Percentiles rank a stretch among this genome's conserved stretches.
Evolutionary conservation across 495 filamentous ascomycete genomes (phyloP).

Genomic region (Penicillium ochrochloron): DNA sequence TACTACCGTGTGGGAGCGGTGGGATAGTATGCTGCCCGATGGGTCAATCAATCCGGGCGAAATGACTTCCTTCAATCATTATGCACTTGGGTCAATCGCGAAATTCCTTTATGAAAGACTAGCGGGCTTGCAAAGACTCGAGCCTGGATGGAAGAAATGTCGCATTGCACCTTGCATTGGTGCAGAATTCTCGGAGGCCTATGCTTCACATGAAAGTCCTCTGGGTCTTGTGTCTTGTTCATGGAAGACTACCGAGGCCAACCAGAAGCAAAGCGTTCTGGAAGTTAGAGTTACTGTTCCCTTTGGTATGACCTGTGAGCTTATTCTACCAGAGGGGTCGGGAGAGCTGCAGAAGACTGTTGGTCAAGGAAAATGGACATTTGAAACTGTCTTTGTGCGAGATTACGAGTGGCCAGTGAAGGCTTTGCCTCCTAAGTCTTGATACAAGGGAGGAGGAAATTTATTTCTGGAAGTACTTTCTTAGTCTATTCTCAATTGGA

Average conservation of each 20-base stretch:
- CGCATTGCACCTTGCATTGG: not conserved
- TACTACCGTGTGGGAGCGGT: not conserved
- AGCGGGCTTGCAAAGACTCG: not conserved
- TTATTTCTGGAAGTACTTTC: not conserved
- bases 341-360: not conserved
- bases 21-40: conserved; percentile 3
- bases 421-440: not conserved
- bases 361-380: not conserved
- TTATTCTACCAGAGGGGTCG: not conserved
- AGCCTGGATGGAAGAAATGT: not conserved
- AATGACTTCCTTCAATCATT: conserved; percentile 2
- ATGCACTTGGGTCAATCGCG: not conserved
- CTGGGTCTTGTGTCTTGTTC: not conserved
- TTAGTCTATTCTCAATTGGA: no score
- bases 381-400: not conserved
- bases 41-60: not conserved
- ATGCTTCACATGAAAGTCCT: not conserved
- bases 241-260: not conserved
- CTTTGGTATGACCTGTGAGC: not conserved
- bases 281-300: not conserved
- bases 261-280: not conserved
- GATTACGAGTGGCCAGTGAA: not conserved
- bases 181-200: not conserved
- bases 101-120: not conserved
- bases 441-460: not conserved